These are phyloP conservation scores for Besnoitia besnoiti DNA, from an alignment of 169 alveolate species.

Conservation along the genomic window DNA sequence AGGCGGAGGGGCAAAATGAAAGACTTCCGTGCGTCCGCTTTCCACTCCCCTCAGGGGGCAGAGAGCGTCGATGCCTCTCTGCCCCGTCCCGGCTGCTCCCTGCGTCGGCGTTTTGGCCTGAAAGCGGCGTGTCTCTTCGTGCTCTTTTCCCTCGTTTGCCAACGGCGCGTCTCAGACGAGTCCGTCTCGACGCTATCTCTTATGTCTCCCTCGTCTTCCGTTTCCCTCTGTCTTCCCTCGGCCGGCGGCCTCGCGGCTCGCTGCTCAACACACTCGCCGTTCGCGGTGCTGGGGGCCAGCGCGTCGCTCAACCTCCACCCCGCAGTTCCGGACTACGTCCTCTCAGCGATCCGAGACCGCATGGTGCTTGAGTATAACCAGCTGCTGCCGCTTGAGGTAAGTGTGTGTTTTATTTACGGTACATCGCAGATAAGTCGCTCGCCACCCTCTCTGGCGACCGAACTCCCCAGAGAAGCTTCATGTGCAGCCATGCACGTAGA, in stretches of 20 bases:
- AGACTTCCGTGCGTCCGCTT: too few species aligned
- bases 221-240: background rate
- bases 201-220: background rate
- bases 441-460: too few species aligned
- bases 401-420: too few species aligned
- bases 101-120: background rate
- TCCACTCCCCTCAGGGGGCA: too few species aligned
- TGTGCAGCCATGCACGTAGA: too few species aligned
- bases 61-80: too few species aligned
- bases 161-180: too few species aligned
- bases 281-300: background rate
- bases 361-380: background rate
- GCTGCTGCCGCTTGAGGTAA: background rate
- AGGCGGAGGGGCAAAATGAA: too few species aligned
- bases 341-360: background rate
- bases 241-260: background rate
- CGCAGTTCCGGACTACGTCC: background rate
- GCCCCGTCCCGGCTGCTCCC: too few species aligned
- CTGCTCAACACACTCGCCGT: background rate
- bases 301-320: slow-evolving; percentile 18
- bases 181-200: background rate
- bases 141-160: background rate
- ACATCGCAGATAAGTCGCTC: too few species aligned
- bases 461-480: too few species aligned
- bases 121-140: background rate